These are phyloP conservation scores for Nemania abortiva DNA, from an alignment of 2,329 filamentous ascomycete genomes.

Conservation along the genomic window DNA sequence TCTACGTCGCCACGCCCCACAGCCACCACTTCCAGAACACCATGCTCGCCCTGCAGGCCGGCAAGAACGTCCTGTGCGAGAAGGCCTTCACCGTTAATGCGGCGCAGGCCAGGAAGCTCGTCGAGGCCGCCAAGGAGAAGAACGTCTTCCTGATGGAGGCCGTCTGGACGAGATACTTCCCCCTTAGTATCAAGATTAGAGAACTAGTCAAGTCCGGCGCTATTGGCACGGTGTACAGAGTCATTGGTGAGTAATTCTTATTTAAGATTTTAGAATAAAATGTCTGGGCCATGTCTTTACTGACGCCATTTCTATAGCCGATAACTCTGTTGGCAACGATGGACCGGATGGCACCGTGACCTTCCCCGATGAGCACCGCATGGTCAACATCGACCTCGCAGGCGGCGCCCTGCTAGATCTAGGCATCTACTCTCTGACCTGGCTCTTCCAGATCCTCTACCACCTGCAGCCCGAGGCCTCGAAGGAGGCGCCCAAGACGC, in stretches of 20 bases:
- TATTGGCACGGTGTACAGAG: conserved; percentile 72
- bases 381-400: conserved; percentile 85
- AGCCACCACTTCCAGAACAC: conserved; percentile 94
- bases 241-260: conserved; percentile 57
- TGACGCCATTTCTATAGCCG: conserved; percentile 56
- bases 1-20: conserved; percentile 92
- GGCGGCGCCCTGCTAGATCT: conserved; percentile 87
- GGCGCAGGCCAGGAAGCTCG: conserved; percentile 77
- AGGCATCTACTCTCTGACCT: conserved; percentile 89
- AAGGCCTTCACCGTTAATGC: conserved; percentile 91
- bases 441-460: conserved; percentile 91
- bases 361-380: conserved; percentile 74
- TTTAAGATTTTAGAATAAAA: not conserved
- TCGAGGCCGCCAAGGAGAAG: conserved; percentile 78
- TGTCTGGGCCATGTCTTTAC: not conserved
- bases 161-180: conserved; percentile 92
- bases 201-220: conserved; percentile 69
- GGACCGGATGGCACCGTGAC: conserved; percentile 67
- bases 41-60: conserved; percentile 84
- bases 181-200: conserved; percentile 80
- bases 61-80: conserved; percentile 91
- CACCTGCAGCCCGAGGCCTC: conserved; percentile 77
- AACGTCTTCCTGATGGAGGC: conserved; percentile 85
- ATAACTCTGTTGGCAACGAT: conserved; percentile 71
- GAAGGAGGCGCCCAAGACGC: conserved; percentile 76